phyloP scores from a whole-genome alignment of 345 rosid genomes.

The Arabis hirsuta region DNA sequence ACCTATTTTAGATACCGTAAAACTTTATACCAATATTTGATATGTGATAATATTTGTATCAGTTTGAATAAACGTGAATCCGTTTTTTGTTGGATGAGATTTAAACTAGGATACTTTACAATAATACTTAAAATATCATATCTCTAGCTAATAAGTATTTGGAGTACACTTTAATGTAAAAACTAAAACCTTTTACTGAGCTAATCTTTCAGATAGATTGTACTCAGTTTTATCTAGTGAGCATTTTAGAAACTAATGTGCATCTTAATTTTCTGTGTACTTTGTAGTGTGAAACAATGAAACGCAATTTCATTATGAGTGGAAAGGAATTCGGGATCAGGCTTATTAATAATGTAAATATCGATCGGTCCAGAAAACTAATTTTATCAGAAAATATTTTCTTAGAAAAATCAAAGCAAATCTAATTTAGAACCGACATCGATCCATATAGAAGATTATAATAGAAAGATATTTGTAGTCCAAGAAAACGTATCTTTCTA shows the following conservation, averaged over 20 bases:
- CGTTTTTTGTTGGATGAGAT: background rate
- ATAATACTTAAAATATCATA: too few species aligned
- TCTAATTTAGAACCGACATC: conserved; percentile 10
- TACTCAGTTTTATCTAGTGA: background rate
- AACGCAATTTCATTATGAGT: background rate
- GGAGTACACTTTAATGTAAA: background rate
- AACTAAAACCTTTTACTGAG: background rate
- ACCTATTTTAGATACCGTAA: too few species aligned
- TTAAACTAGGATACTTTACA: background rate
- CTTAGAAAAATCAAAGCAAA: background rate
- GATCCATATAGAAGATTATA: conserved; percentile 13
- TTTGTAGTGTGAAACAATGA: conserved; percentile 14
- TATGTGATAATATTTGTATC: background rate
- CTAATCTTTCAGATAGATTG: background rate
- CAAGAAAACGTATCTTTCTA: conserved; percentile 25
- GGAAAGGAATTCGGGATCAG: background rate
- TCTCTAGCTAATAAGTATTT: too few species aligned
- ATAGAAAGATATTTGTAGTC: conserved; percentile 19
- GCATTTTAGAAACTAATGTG: background rate
- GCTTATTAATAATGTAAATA: background rate
- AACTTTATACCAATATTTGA: background rate
- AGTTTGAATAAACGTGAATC: background rate
- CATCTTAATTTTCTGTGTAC: background rate
- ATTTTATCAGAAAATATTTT: background rate
- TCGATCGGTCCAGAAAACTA: background rate